Evolutionary conservation across 2,329 filamentous ascomycete genomes (phyloP).

Genomic region (Aspergillus bombycis): DNA sequence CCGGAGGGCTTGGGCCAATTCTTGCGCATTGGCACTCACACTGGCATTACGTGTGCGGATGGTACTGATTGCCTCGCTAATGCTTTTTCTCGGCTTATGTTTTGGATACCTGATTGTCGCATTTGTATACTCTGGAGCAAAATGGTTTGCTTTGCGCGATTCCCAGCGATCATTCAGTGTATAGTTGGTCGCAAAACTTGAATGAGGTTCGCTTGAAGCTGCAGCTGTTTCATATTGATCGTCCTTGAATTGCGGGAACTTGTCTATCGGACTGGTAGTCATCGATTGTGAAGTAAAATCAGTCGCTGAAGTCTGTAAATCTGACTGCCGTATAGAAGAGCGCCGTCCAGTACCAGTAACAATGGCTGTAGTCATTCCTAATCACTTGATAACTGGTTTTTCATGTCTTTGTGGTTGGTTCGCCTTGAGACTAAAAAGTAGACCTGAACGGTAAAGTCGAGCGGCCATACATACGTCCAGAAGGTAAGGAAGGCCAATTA

Average conservation of each 20-base stretch:
- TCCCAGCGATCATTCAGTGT: slow-evolving; percentile 61
- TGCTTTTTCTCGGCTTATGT: slow-evolving; percentile 79
- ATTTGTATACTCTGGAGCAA: slow-evolving; percentile 47
- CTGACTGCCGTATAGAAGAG: slow-evolving; percentile 41
- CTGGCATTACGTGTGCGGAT: slow-evolving; percentile 81
- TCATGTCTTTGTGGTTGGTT: neutral
- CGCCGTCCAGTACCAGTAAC: slow-evolving; percentile 44
- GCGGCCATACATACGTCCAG: neutral
- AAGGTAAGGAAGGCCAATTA: neutral
- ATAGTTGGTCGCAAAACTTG: slow-evolving; percentile 34
- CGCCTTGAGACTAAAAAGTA: neutral
- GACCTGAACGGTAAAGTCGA: neutral
- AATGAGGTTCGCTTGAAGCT: slow-evolving; percentile 29
- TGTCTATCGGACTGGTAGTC: slow-evolving; percentile 41
- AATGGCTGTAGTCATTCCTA: slow-evolving; percentile 45
- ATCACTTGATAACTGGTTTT: neutral
- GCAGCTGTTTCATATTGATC: slow-evolving; percentile 35
- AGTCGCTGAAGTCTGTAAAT: slow-evolving; percentile 36
- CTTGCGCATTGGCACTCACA: slow-evolving; percentile 88
- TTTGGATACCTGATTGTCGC: slow-evolving; percentile 41
- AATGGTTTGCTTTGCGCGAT: slow-evolving; percentile 57
- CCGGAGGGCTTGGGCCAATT: slow-evolving; percentile 86
- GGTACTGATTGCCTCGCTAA: slow-evolving; percentile 82
- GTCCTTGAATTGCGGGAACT: slow-evolving; percentile 48
- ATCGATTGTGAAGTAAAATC: slow-evolving; percentile 33